Evolutionary conservation across 148 eudicot genomes (phyloP).

Genomic region (Linanthus parryae): DNA sequence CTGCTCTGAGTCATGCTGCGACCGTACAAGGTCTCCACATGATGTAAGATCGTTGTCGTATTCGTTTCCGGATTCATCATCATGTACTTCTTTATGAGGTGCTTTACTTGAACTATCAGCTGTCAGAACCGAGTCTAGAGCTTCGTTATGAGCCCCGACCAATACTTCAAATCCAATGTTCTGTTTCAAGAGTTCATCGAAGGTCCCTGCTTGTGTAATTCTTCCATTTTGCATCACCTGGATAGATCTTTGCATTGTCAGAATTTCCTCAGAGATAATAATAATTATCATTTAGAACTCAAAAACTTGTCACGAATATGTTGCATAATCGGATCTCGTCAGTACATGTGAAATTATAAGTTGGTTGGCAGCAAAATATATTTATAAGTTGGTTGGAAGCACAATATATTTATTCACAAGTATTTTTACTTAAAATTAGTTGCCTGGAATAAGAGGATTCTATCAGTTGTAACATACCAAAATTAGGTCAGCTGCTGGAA

Average conservation of each 20-base stretch:
- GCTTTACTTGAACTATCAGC: constrained; percentile 51
- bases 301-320: too few species aligned
- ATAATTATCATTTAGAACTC: too few species aligned
- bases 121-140: constrained; percentile 72
- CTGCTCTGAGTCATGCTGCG: constrained; percentile 49
- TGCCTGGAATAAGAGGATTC: too few species aligned
- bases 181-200: constrained; percentile 69
- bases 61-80: constrained; percentile 26
- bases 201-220: constrained; percentile 85
- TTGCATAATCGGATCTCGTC: too few species aligned
- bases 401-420: too few species aligned
- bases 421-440: too few species aligned
- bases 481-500: constrained; percentile 97
- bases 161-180: constrained; percentile 82
- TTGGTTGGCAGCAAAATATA: too few species aligned
- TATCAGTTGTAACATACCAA: constrained; percentile 61
- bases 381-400: too few species aligned
- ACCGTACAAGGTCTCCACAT: constrained; percentile 38
- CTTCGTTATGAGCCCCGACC: constrained; percentile 93
- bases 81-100: constrained; percentile 24
- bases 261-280: too few species aligned
- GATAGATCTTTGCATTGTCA: too few species aligned
- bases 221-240: constrained; percentile 96
- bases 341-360: too few species aligned
- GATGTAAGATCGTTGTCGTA: constrained; percentile 25